Conservation (phyloP, 2,329 filamentous ascomycete genomes). For the Neonectria sp. region DNA sequence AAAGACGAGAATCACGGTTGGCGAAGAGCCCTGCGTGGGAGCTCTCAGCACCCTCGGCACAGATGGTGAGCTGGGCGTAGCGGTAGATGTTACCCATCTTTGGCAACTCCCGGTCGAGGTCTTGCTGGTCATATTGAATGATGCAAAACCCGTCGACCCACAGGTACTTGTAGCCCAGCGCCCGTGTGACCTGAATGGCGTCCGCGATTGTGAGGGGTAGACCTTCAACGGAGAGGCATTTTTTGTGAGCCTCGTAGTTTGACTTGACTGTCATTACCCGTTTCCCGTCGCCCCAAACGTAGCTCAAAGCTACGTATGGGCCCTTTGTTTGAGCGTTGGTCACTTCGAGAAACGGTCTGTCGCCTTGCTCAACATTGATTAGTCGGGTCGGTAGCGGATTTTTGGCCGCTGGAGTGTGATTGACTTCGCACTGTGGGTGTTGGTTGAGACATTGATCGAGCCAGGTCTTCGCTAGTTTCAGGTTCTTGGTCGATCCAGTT, state of each 20-base stretch:
- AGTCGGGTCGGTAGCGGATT: constrained; percentile 14
- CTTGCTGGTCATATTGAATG: constrained; percentile 33
- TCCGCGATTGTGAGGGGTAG: constrained; percentile 25
- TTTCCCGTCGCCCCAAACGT: constrained; percentile 26
- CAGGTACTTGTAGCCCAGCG: constrained; percentile 20
- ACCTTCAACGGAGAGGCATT: constrained; percentile 9
- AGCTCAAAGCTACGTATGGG: constrained; percentile 30
- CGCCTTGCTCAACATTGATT: constrained; percentile 17
- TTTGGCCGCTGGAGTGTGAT: neutral
- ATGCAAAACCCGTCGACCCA: constrained; percentile 27
- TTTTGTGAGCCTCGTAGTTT: constrained; percentile 9
- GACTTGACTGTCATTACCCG: constrained; percentile 1
- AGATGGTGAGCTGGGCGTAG: constrained; percentile 36
- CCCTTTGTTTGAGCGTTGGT: constrained; percentile 1
- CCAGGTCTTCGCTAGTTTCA: constrained; percentile 14
- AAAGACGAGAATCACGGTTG: constrained; percentile 13
- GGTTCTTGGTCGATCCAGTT: constrained; percentile 8
- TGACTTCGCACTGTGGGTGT: constrained; percentile 10
- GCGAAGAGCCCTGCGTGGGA: constrained; percentile 29
- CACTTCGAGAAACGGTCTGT: constrained; percentile 19
- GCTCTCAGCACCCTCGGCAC: constrained; percentile 26
- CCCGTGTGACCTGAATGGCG: constrained; percentile 18
- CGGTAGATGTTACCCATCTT: constrained; percentile 39
- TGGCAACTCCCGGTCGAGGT: constrained; percentile 23
- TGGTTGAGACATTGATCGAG: neutral